Base-by-base conservation (phyloP, 495 filamentous ascomycete genomes). In the Chlorociboria aeruginascens region DNA sequence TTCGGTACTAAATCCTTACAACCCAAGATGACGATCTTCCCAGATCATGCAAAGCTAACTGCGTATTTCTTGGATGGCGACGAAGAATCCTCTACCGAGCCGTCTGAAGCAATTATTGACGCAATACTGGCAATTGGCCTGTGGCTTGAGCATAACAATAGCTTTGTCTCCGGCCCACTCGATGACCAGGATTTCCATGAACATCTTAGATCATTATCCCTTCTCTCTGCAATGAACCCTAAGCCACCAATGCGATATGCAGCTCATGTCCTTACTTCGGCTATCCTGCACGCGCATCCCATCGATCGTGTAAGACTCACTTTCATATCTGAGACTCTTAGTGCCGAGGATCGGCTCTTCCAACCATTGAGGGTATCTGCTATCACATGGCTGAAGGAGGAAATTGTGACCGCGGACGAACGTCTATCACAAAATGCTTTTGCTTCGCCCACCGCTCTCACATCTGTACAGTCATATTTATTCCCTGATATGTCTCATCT, bases 301-400 rank as follows among this genome's bases (percentile, higher is more conserved):
- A 76, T 79, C 1, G 74, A 83, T 37, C 62, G 75, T 0, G 72
- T 77, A 29, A 75, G 88, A 1, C 73, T 93, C 35, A 75, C 80
- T 4, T 83, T 94, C 48, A 82, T 97, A 9, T 73, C 78, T 37
- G 81, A 86, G 40, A 81, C 90, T 3, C 69, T 97, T 28, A 25
- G 20, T 25, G 4, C 20, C 4, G 82, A 92, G 62, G 77, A 94
- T 51, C 85, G 82, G 54, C 80, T 82, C 6, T 86, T 79, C 58
- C 74, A 85, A 20, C 74, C 83, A 2, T 72, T 92, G 38, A 88
- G 86, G 53, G 88, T 83, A 11, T 81, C 78, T 45, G 89, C 89
- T 0, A 75, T 97, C 9, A 74, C 76, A 20, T 96, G 93, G 85
- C 66, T 96, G 3, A 89, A 89, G 59, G 80, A 89, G 43, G 90